Percentiles rank a stretch among this genome's conserved stretches.
These are phyloP conservation scores for Davidsoniella eucalypti DNA, from an alignment of 2,329 filamentous ascomycete genomes.

Conservation along the genomic window DNA sequence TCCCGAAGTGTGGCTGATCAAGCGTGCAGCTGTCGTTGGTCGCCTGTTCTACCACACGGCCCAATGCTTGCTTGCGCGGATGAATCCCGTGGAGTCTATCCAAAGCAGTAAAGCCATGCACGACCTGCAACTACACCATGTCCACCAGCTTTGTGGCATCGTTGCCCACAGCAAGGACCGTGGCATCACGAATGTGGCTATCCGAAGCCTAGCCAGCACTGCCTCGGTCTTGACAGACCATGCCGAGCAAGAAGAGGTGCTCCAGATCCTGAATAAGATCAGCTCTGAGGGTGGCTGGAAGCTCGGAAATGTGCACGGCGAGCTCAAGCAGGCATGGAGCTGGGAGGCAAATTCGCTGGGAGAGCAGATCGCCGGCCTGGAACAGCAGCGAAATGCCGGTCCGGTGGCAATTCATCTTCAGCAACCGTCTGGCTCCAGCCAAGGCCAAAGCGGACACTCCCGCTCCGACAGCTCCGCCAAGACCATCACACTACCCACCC, in stretches of 20 bases:
- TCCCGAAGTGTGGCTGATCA: conserved; percentile 77
- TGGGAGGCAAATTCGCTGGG: conserved; percentile 31
- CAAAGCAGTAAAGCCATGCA: conserved; percentile 50
- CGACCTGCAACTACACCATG: conserved; percentile 53
- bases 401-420: not conserved
- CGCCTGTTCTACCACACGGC: conserved; percentile 81
- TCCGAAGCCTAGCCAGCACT: conserved; percentile 64
- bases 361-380: too few relatives aligned
- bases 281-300: conserved; percentile 64
- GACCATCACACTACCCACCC: conserved; percentile 4
- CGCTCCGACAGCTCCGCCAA: conserved; percentile 5
- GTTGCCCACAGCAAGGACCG: conserved; percentile 69
- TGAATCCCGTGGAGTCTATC: conserved; percentile 51
- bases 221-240: conserved; percentile 52
- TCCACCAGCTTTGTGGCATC: conserved; percentile 78
- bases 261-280: conserved; percentile 61
- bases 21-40: conserved; percentile 64
- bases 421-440: not conserved
- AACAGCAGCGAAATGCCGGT: too few relatives aligned
- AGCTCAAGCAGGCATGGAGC: conserved; percentile 63
- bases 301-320: conserved; percentile 52
- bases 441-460: not conserved
- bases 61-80: conserved; percentile 63
- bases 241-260: conserved; percentile 64
- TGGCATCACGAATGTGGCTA: conserved; percentile 61